These are phyloP conservation scores for Pseudocercospora fuligena DNA, from an alignment of 2,329 filamentous ascomycete genomes.

Conservation along the genomic window DNA sequence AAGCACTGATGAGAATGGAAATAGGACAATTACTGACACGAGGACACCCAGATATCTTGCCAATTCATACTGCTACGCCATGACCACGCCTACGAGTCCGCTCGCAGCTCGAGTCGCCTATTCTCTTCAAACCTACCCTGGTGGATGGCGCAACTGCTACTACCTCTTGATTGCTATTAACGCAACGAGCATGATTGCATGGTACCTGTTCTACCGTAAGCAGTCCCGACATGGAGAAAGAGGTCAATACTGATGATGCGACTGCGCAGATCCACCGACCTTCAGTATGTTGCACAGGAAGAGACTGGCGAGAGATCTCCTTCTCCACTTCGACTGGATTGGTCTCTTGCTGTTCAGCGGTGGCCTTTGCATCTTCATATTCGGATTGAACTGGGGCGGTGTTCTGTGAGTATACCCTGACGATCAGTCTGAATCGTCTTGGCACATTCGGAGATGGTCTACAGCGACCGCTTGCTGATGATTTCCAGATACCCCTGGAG, in stretches of 20 bases:
- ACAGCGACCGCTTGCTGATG: neutral
- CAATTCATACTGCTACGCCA: conserved; percentile 32
- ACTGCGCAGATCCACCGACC: conserved; percentile 28
- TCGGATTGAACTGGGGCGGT: conserved; percentile 38
- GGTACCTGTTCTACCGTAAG: conserved; percentile 41
- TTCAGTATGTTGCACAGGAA: conserved; percentile 35
- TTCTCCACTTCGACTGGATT: conserved; percentile 34
- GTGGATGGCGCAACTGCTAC: conserved; percentile 31
- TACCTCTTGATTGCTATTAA: conserved; percentile 40
- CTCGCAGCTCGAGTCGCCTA: conserved; percentile 31
- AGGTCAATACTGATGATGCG: neutral
- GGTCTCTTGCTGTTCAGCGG: conserved; percentile 31
- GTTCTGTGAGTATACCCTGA: conserved; percentile 23
- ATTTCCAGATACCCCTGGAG: conserved; percentile 36
- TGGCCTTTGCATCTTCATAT: conserved; percentile 32
- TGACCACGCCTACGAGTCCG: conserved; percentile 31
- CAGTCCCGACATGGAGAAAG: too few species aligned
- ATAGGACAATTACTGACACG: neutral
- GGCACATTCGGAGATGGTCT: neutral
- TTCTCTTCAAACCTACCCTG: conserved; percentile 27
- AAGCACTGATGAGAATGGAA: neutral
- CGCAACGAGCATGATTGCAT: conserved; percentile 31
- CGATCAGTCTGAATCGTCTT: neutral
- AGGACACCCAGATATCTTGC: conserved; percentile 27
- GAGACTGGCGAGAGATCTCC: conserved; percentile 29